These are phyloP conservation scores for Suillus americanus DNA, from an alignment of 768 basidiomycete genomes.

Conservation along the genomic window DNA sequence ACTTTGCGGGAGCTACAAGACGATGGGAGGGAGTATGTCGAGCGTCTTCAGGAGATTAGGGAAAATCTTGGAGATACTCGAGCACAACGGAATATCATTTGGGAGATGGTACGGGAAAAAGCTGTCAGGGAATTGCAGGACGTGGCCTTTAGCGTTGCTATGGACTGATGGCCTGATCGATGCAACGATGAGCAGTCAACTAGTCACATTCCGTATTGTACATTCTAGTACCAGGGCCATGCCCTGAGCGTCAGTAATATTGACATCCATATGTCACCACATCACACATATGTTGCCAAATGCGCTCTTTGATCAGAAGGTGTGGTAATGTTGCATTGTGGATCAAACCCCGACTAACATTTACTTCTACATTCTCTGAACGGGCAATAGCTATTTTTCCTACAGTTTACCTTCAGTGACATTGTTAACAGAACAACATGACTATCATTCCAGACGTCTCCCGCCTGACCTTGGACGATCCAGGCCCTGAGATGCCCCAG, in stretches of 20 bases:
- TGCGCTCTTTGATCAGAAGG: no score
- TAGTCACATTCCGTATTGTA: background rate
- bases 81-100: slow-evolving; percentile 69
- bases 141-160: slow-evolving; percentile 42
- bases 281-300: no score
- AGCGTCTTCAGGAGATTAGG: slow-evolving; percentile 80
- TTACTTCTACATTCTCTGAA: background rate
- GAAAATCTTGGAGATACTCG: slow-evolving; percentile 77
- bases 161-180: slow-evolving; percentile 22
- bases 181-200: background rate
- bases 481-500: slow-evolving; percentile 14
- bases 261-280: no score
- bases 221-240: background rate
- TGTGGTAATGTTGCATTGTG: background rate
- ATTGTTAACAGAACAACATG: background rate
- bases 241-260: background rate
- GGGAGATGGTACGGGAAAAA: slow-evolving; percentile 73
- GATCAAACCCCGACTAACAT: slow-evolving; percentile 5
- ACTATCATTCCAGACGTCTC: slow-evolving; percentile 51
- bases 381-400: background rate
- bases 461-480: slow-evolving; percentile 42
- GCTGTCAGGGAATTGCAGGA: slow-evolving; percentile 77
- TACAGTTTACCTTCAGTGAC: background rate
- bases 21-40: slow-evolving; percentile 84
- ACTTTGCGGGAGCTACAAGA: slow-evolving; percentile 80